Evolutionary conservation across 164 flowering plant species (phyloP), one percentile per base, ranked within the genome.

Genomic region (Amborella trichopoda): DNA sequence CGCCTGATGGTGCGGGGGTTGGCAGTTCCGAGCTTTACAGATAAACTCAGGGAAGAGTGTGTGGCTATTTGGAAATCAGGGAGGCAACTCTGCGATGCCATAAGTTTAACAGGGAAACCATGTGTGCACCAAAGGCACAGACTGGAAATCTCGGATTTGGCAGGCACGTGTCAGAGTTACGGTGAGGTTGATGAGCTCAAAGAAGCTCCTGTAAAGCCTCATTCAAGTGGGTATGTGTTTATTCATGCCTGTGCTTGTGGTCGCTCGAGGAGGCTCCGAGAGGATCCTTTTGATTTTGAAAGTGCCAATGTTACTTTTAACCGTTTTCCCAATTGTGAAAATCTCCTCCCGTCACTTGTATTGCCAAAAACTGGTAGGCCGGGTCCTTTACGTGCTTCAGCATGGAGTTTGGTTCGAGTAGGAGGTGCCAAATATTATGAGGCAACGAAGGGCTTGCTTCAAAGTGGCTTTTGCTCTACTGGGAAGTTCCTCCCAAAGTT

Each of bases 161-260:
- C 14, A 1, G 16, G 6, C 9, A 9, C 14, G 11, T 9, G 9
- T 1, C 19, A 18, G 16, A 8, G n/a, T n/a, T n/a, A 37, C 19
- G 16, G 19, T n/a, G 19, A 18, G 19, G 19, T 37, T n/a, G 10
- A 21, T 37, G 41, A 37, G 13, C 41, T 37, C 19, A 21, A 37
- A n/a, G 71, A 44, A 19, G 60, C 56, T 54, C 60, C 46, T 25
- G 48, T 46, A 26, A 75, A 70, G 63, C 71, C 69, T 34, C 97
- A 89, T 72, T 80, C 75, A 1, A 89, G 97, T 67, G 95, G 90
- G 48, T 79, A 63, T 70, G 78, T 75, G 37, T 89, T 85, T 60
- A 95, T 89, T 53, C 95, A 85, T 68, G 95, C 97, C 13, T 89
- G 97, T 69, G 76, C 95, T 46, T 89, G 95, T 79, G 97, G 97